Evolutionary conservation across 2,329 filamentous ascomycete genomes (phyloP).

Genomic region (Talaromyces pinophilus): DNA sequence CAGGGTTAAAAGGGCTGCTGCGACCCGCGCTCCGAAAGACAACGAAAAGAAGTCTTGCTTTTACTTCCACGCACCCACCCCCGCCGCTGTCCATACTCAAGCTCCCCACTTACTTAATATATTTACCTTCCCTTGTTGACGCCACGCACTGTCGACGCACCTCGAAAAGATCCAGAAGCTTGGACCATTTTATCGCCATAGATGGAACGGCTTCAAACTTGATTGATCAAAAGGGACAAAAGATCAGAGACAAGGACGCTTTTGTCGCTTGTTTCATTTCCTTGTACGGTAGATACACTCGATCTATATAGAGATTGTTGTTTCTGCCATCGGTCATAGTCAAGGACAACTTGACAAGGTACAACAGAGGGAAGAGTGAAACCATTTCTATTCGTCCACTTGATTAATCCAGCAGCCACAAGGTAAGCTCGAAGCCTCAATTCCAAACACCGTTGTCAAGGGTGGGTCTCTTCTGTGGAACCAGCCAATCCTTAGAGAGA

Average conservation of each 20-base stretch:
- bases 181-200: not conserved
- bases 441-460: slow-evolving; percentile 2
- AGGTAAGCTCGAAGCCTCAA: slow-evolving; percentile 13
- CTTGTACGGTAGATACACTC: not conserved
- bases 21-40: slow-evolving; percentile 25
- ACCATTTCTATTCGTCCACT: not conserved
- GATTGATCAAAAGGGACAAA: not conserved
- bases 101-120: not conserved
- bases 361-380: not conserved
- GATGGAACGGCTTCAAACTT: not conserved
- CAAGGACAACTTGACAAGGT: not conserved
- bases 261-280: not conserved
- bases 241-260: not conserved
- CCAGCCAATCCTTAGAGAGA: slow-evolving; percentile 7
- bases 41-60: slow-evolving; percentile 9
- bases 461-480: slow-evolving; percentile 1
- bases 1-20: slow-evolving; percentile 42
- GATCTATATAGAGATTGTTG: not conserved
- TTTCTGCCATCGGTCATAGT: not conserved
- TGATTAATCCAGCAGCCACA: slow-evolving; percentile 1
- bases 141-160: slow-evolving; percentile 17
- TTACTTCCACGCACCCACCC: slow-evolving; percentile 12
- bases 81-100: not conserved
- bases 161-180: not conserved
- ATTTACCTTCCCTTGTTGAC: not conserved